These are phyloP conservation scores for Cetradonia linearis DNA, from an alignment of 495 filamentous ascomycete species.

Conservation along the genomic window DNA sequence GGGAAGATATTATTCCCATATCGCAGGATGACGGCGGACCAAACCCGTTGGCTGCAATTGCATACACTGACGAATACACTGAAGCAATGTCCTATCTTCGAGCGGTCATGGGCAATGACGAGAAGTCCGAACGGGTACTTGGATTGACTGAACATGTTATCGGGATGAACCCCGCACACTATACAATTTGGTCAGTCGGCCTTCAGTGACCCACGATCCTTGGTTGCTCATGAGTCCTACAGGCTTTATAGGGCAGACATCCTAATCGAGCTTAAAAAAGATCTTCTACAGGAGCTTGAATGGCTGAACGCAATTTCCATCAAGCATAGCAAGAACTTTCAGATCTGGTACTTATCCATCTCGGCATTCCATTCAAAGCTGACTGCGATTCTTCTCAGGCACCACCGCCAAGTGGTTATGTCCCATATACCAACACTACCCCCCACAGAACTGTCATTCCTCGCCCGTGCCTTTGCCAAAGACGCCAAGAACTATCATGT, in stretches of 20 bases:
- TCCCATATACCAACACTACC: slow-evolving; percentile 50
- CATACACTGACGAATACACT: slow-evolving; percentile 75
- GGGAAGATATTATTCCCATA: slow-evolving; percentile 76
- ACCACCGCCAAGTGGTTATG: slow-evolving; percentile 82
- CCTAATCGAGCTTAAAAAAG: slow-evolving; percentile 53
- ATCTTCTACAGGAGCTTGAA: slow-evolving; percentile 60
- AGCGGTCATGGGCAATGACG: slow-evolving; percentile 81
- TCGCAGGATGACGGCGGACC: slow-evolving; percentile 67
- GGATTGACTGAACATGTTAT: slow-evolving; percentile 84
- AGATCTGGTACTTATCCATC: slow-evolving; percentile 58
- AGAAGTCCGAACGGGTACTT: slow-evolving; percentile 68
- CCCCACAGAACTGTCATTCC: slow-evolving; percentile 59
- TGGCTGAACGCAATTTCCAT: slow-evolving; percentile 81
- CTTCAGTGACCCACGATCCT: background rate
- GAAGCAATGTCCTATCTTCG: slow-evolving; percentile 86
- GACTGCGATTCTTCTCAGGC: slow-evolving; percentile 36
- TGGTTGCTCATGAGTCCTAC: slow-evolving; percentile 13
- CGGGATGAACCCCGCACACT: slow-evolving; percentile 86
- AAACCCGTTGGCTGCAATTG: slow-evolving; percentile 71
- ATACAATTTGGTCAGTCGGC: slow-evolving; percentile 73
- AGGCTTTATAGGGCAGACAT: slow-evolving; percentile 80
- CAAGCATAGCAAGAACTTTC: slow-evolving; percentile 88
- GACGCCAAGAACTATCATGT: slow-evolving; percentile 98
- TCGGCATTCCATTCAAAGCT: background rate
- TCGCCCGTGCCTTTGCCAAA: slow-evolving; percentile 66